These are phyloP conservation scores for Sherardia arvensis DNA, from an alignment of 257 asterid genomes.

Conservation along the genomic window DNA sequence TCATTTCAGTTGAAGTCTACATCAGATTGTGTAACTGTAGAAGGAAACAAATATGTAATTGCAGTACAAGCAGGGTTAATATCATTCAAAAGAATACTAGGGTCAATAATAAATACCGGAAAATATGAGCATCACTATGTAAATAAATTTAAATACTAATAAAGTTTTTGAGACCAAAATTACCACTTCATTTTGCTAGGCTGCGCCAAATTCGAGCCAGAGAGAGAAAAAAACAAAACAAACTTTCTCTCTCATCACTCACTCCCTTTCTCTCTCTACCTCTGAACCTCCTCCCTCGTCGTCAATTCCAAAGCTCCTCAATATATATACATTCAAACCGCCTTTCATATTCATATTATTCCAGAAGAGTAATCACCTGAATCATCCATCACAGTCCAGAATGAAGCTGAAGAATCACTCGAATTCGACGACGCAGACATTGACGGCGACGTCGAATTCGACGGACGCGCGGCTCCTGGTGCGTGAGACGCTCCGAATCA, in stretches of 20 bases:
- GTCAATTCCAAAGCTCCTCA: conserved; percentile 18
- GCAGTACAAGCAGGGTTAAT: too few relatives aligned
- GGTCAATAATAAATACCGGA: too few relatives aligned
- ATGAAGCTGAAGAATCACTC: conserved; percentile 72
- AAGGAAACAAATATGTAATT: too few relatives aligned
- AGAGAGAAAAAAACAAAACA: background rate
- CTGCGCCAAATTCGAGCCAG: conserved; percentile 1
- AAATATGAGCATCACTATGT: background rate
- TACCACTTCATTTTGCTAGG: background rate
- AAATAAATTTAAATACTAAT: too few relatives aligned
- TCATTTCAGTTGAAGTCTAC: too few relatives aligned
- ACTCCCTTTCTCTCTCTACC: conserved; percentile 11
- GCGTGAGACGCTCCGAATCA: conserved; percentile 90
- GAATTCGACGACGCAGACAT: conserved; percentile 55
- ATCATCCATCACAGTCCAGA: background rate
- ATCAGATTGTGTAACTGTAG: too few relatives aligned
- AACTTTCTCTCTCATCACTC: background rate
- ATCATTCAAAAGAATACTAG: too few relatives aligned
- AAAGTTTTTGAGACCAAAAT: background rate
- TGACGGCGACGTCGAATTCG: conserved; percentile 36
- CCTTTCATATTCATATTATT: background rate
- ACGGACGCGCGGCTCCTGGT: conserved; percentile 68
- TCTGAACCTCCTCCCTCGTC: conserved; percentile 13
- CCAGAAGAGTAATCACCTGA: background rate
- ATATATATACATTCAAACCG: background rate